phyloP scores from a whole-genome alignment of 2,329 filamentous ascomycete species.

The Fusarium proliferatum region DNA sequence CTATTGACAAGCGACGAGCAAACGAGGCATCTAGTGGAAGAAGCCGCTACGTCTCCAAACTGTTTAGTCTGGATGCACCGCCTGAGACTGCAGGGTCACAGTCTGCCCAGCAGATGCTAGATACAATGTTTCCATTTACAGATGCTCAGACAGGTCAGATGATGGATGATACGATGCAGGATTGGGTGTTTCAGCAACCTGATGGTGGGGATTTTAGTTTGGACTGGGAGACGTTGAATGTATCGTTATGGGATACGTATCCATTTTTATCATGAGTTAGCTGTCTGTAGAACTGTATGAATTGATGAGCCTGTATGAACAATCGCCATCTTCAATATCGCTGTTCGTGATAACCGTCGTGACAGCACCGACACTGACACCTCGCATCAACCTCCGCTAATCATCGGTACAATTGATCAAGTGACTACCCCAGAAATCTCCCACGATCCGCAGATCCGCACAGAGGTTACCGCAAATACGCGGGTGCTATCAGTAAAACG shows the following conservation, averaged over 20 bases:
- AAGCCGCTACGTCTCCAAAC: constrained; percentile 40
- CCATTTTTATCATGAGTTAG: constrained; percentile 33
- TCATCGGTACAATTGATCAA: not conserved
- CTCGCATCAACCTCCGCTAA: not conserved
- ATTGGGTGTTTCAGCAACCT: constrained; percentile 30
- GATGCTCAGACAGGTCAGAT: not conserved
- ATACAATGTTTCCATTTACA: not conserved
- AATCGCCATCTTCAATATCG: not conserved
- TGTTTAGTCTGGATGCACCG: constrained; percentile 30
- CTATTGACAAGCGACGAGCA: constrained; percentile 48
- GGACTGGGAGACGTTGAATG: constrained; percentile 42
- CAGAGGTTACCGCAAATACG: not conserved
- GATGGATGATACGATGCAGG: constrained; percentile 15
- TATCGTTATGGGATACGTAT: constrained; percentile 43
- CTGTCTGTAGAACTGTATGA: not conserved
- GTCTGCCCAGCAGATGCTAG: not conserved
- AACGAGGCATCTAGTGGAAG: constrained; percentile 31
- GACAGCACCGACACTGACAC: not conserved
- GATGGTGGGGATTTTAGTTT: constrained; percentile 34
- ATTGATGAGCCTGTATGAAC: not conserved
- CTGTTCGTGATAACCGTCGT: not conserved
- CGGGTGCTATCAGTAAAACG: not conserved
- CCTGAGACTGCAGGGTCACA: not conserved
- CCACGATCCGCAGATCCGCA: not conserved
- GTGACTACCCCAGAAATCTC: not conserved